A percentile compares a stretch with the other conserved stretches of the same genome.
Conservation (phyloP, 2,329 filamentous ascomycete genomes). For the Grosmannia huntii region DNA sequence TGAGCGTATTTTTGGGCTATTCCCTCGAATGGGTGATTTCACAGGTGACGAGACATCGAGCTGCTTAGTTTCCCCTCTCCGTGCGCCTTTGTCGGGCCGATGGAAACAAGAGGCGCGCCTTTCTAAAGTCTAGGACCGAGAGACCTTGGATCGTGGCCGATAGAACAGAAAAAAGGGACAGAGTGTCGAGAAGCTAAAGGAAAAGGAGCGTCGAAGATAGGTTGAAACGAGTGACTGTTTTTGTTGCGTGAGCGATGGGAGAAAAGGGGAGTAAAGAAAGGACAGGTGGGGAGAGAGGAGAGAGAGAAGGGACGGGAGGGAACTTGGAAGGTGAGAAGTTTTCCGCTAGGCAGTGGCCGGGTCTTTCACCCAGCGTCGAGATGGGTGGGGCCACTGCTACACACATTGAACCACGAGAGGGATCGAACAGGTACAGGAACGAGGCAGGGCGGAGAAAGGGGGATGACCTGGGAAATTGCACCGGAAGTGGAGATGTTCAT, state of each 20-base stretch:
- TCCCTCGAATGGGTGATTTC: constrained; percentile 1
- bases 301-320: constrained; percentile 1
- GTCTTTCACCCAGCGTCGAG: not conserved
- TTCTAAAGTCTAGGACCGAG: not conserved
- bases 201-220: not conserved
- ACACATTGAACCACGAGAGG: not conserved
- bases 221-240: constrained; percentile 2
- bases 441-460: not conserved
- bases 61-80: not conserved
- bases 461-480: constrained; percentile 6
- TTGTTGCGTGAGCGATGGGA: constrained; percentile 1
- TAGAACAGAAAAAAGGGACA: not conserved
- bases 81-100: not conserved
- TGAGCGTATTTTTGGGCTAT: not conserved
- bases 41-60: constrained; percentile 8
- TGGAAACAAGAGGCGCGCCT: not conserved
- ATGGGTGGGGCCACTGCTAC: not conserved
- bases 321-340: constrained; percentile 3
- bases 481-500: not conserved
- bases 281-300: not conserved
- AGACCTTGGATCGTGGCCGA: not conserved
- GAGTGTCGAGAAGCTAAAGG: not conserved
- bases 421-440: not conserved
- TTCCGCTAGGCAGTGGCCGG: not conserved
- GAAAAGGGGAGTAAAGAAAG: not conserved